Conservation (phyloP, 805 yeast species). For the Ogataea naganishii region DNA sequence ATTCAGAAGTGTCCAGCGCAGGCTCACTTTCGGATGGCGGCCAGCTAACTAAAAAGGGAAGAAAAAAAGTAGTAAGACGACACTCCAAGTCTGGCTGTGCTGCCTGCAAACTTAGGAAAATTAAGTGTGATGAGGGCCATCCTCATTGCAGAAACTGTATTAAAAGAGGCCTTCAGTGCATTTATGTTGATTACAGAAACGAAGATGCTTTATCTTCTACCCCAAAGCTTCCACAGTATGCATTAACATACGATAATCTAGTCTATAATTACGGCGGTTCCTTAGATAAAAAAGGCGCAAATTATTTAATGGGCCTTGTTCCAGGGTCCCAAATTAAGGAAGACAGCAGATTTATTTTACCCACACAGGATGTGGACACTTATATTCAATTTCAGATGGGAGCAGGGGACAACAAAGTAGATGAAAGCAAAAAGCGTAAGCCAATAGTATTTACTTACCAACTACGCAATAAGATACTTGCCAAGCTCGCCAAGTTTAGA, state of each 20-base stretch:
- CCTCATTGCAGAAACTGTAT: slow-evolving; percentile 9
- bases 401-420: not conserved
- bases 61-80: too few relatives aligned
- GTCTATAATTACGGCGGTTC: slow-evolving; percentile 4
- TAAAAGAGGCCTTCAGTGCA: slow-evolving; percentile 7
- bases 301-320: slow-evolving; percentile 4
- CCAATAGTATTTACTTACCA: too few relatives aligned
- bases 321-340: slow-evolving; percentile 2
- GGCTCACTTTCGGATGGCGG: too few relatives aligned
- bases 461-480: too few relatives aligned
- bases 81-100: slow-evolving; percentile 11
- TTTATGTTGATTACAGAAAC: slow-evolving; percentile 1
- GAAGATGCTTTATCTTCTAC: slow-evolving; percentile 3
- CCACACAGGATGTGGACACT: slow-evolving; percentile 3
- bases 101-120: slow-evolving; percentile 9
- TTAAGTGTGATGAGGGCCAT: slow-evolving; percentile 12
- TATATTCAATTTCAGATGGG: not conserved
- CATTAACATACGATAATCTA: slow-evolving; percentile 4
- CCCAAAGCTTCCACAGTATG: slow-evolving; percentile 2
- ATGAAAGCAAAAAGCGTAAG: not conserved
- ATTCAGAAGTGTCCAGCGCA: too few relatives aligned
- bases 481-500: slow-evolving; percentile 3
- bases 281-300: slow-evolving; percentile 3
- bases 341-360: not conserved
- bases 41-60: too few relatives aligned